phyloP scores from a whole-genome alignment of 768 basidiomycete species.

The Lyophyllum atratum region DNA sequence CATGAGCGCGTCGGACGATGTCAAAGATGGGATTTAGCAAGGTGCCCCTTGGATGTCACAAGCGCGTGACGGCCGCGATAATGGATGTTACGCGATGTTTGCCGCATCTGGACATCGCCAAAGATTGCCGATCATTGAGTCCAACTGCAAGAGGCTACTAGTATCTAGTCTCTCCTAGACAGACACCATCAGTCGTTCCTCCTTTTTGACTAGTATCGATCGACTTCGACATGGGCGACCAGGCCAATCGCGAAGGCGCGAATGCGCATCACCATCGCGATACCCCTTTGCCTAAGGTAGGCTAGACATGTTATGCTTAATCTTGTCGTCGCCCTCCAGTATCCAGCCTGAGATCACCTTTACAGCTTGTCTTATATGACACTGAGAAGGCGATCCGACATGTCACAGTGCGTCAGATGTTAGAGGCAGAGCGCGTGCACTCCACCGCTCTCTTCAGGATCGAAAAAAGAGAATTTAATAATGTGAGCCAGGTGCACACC shows the following conservation, averaged over 20 bases:
- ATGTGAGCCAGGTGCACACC: constrained; percentile 27
- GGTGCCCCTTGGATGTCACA: constrained; percentile 3
- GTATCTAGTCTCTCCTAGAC: too few species aligned
- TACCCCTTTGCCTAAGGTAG: not conserved
- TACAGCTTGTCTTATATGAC: not conserved
- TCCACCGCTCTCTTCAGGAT: constrained; percentile 19
- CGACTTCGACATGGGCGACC: not conserved
- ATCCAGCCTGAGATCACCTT: not conserved
- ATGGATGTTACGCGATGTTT: not conserved
- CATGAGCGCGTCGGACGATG: constrained; percentile 29
- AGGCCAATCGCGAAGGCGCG: not conserved
- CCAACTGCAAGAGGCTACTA: too few species aligned
- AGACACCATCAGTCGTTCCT: too few species aligned
- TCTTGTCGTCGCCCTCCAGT: not conserved
- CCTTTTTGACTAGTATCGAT: not conserved
- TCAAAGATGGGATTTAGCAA: not conserved
- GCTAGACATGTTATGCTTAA: not conserved
- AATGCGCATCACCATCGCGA: not conserved
- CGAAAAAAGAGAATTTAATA: constrained; percentile 19
- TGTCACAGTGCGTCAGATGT: constrained; percentile 31
- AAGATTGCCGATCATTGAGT: too few species aligned
- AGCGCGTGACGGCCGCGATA: constrained; percentile 13
- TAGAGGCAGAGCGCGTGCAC: constrained; percentile 13
- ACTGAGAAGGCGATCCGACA: constrained; percentile 21
- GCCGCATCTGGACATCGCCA: too few species aligned